Percentiles rank a stretch among this genome's conserved stretches.
Conservation (phyloP, 768 basidiomycete species). For the Russula emetica region DNA sequence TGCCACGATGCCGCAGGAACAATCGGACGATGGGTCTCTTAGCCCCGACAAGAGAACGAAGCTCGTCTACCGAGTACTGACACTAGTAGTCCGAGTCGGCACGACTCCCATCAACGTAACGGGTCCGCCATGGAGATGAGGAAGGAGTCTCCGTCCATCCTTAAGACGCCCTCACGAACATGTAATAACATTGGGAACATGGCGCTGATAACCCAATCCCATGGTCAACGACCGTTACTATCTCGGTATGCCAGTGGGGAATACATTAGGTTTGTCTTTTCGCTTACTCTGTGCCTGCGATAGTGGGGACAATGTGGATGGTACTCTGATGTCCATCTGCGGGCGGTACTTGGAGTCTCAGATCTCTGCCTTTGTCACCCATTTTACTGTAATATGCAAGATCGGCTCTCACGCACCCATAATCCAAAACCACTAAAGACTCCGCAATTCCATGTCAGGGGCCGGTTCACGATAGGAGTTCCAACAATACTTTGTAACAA, state of each 20-base stretch:
- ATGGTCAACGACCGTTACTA: slow-evolving; percentile 39
- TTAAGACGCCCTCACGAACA: slow-evolving; percentile 43
- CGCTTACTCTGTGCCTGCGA: slow-evolving; percentile 56
- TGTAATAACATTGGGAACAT: not conserved
- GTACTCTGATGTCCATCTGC: slow-evolving; percentile 25
- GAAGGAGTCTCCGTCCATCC: slow-evolving; percentile 40
- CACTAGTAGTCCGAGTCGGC: slow-evolving; percentile 41
- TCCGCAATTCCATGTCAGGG: not conserved
- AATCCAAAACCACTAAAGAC: not conserved
- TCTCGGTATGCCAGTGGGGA: slow-evolving; percentile 56
- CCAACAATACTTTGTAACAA: not conserved
- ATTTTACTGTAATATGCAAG: not conserved
- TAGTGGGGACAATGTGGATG: slow-evolving; percentile 48
- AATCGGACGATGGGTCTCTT: slow-evolving; percentile 41
- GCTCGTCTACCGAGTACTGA: slow-evolving; percentile 42
- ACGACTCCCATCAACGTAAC: too few relatives aligned
- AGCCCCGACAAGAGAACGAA: slow-evolving; percentile 47
- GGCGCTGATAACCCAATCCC: not conserved
- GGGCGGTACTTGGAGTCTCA: not conserved
- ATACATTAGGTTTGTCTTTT: slow-evolving; percentile 54
- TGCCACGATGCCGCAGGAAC: slow-evolving; percentile 35
- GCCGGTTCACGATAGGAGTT: not conserved
- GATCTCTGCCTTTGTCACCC: not conserved
- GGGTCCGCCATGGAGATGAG: slow-evolving; percentile 36
- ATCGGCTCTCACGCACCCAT: not conserved